Evolutionary conservation across 108 stramenopile genomes (phyloP), one percentile per base, ranked within the genome.

Genomic region (Chaetoceros tenuissimus): DNA sequence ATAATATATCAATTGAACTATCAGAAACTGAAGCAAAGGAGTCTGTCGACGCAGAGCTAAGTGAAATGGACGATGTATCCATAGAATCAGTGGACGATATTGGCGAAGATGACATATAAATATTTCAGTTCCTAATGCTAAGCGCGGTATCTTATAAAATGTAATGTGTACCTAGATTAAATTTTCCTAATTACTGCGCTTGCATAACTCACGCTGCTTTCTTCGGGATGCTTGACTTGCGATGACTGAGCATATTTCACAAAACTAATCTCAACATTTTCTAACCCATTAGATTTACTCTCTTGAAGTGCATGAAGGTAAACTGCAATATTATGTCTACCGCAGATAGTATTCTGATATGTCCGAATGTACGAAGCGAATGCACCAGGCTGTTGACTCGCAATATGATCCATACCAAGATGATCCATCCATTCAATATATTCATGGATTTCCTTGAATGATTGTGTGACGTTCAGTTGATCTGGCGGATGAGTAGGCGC

Each of bases 181-280:
- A 40, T 13, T 40, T 40, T 40, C 13, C 34, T 5, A 40, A 40
- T 40, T 26, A 85, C 77, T 24, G 90, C 90, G 59, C 84, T 81
- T 21, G 90, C 90, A 67, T 92, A 92, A 50, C 90, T 92, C 19
- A 92, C 90, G 68, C 86, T 88, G 30, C 56, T 73, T 46, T 92
- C 90, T 18, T 63, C 59, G 48, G 63, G 68, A 2, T 69, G 63
- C 29, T 43, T 57, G 1, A 79, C 90, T 52, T 71, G 57, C 22
- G 67, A 68, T 5, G 74, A 79, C 58, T 92, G 90, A 20, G 63
- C 82, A 72, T 92, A 92, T 44, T 77, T 75, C 28, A 85, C 80
- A 74, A 88, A 92, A n/a, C 58, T 54, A n/a, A 92, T 68, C 31
- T 77, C 69, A 50, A 84, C 47, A 3, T 5, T 23, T 65, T 68